Base-by-base conservation (phyloP, 2,329 filamentous ascomycete species). In the Claviceps capensis region DNA sequence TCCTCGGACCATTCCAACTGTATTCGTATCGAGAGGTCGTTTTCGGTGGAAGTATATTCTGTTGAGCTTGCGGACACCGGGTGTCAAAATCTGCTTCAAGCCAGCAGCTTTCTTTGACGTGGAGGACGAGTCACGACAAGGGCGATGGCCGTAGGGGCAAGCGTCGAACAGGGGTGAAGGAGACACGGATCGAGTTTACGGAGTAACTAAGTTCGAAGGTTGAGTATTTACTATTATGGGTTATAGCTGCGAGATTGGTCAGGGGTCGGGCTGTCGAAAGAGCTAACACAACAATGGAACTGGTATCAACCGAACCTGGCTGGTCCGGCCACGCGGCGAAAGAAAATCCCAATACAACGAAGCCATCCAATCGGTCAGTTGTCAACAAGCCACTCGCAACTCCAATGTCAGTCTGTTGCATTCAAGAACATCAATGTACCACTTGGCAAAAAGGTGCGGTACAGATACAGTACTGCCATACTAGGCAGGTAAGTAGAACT, bases 41-140 rank as follows among this genome's bases (percentile, higher is more conserved):
- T 23, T 42, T 26, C 19, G 9, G 16, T 51, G 16, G 23, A 23
- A 48, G 19, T 34, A 48, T 16, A 22, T 23, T 50, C 23, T 26
- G 40, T 49, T 36, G 11, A 17, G 42, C 38, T 41, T n/a, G 26
- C 5, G 34, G 30, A 14, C 42, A 23, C 22, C 26, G 44, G 19
- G 17, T 16, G 41, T 52, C 41, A 30, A 46, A 23, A 16, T 47
- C 2, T 22, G 19, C 47, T 47, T 49, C 23, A 22, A 40, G 41
- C 37, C 47, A 42, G 22, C 38, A 19, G 16, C 43, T 47, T 26
- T 47, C n/a, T 47, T 48, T 30, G 47, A 47, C 51, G 51, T 49
- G 47, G 23, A 3, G 17, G 14, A 42, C 37, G 40, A 45, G 46
- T 52, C 22, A 43, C 51, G 45, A 36, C 7, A 17, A 36, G 22